Evolutionary conservation across 202 grass and related monocot species (phyloP).

Genomic region (Panicum hallii): DNA sequence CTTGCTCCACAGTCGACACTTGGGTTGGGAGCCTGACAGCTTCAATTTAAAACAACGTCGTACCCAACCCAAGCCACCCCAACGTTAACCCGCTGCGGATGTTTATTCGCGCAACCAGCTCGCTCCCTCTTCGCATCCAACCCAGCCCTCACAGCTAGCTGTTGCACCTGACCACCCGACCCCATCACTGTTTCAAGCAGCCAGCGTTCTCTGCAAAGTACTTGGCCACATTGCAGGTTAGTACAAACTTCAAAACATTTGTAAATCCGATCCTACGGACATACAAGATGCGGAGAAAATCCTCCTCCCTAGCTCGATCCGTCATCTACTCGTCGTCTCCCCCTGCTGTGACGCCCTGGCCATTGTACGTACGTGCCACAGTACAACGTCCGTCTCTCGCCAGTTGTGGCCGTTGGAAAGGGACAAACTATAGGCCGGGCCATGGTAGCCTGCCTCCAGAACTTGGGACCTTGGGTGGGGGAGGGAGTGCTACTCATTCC

Average conservation of each 20-base stretch:
- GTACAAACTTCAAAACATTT: not conserved
- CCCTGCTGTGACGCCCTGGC: not conserved
- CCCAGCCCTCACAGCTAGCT: not conserved
- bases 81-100: not conserved
- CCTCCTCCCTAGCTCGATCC: too few relatives aligned
- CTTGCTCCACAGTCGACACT: not conserved
- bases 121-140: too few relatives aligned
- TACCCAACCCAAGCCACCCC: not conserved
- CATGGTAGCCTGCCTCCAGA: not conserved
- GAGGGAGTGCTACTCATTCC: too few relatives aligned
- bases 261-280: not conserved
- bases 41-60: not conserved
- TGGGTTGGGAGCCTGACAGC: not conserved
- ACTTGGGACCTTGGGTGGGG: too few relatives aligned
- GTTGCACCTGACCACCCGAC: not conserved
- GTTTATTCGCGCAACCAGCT: not conserved
- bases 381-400: slow-evolving; percentile 18
- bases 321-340: not conserved
- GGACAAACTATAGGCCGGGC: slow-evolving; percentile 31
- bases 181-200: not conserved
- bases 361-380: not conserved
- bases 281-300: slow-evolving; percentile 25
- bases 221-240: not conserved
- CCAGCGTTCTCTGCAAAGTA: not conserved
- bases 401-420: slow-evolving; percentile 52